Evolutionary conservation across 75 land plant genomes (phyloP), one percentile per base, ranked within the genome.

Genomic region (Pseudotsuga menziesii): DNA sequence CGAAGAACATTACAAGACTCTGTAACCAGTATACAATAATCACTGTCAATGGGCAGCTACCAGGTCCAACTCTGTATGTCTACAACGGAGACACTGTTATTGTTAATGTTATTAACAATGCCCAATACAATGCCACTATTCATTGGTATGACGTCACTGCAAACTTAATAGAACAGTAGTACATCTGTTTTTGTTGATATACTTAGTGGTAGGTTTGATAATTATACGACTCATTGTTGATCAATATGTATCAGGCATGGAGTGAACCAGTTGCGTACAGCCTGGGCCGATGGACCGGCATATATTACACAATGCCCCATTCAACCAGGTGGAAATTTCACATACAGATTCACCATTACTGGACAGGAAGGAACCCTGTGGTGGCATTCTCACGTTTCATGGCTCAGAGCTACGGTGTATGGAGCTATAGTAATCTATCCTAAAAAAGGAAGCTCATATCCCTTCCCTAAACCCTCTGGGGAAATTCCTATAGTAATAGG

Each of bases 241-340:
- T 1, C 0, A 29, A 29, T 29, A 29, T 29, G 32, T 29, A 1
- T 29, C 78, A 80, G 82, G 82, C 82, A 80, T 76, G 82, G 82
- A 3, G 72, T 80, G 36, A 48, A 15, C 3, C 82, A 80, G 23
- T 3, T 62, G 0, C 57, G 19, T 3, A 41, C 82, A 16, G 25
- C 2, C 3, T 80, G 82, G 82, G 76, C 58, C 4, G 82, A 80
- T 29, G 82, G 82, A 35, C 72, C 77, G 2, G 78, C 39, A 1
- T 75, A 75, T 57, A 67, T 80, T 9, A 80, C 82, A 16, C 82
- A 80, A 55, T 76, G 82, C 35, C 82, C 82, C 36, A 75, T 80
- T 52, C 71, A 63, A 12, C 22, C 77, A 15, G 64, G 64, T 2
- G 71, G n/a, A 4, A 35, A 56, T 20, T 80, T n/a, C 32, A 63